Evolutionary conservation across 176 grass and related monocot species (phyloP).

Genomic region (Musa beccarii): DNA sequence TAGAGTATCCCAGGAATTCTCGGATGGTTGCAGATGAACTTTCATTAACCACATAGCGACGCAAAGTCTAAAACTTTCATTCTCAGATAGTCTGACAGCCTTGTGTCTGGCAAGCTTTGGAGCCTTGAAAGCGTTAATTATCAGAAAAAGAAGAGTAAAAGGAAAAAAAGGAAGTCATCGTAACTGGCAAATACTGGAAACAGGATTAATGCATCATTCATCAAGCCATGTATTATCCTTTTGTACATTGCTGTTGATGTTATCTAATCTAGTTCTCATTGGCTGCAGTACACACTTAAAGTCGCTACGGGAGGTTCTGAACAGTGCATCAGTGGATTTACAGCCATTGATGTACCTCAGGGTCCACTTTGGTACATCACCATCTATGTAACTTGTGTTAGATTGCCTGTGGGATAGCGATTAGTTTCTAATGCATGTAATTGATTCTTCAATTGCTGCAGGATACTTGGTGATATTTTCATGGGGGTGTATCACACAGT

Average conservation of each 20-base stretch:
- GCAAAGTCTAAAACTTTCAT: no score
- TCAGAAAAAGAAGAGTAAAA: no score
- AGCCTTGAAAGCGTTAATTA: no score
- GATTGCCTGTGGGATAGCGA: not conserved
- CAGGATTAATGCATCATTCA: not conserved
- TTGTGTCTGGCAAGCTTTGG: no score
- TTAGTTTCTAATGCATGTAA: not conserved
- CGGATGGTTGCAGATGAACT: no score
- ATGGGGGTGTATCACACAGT: constrained; percentile 24
- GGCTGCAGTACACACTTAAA: constrained; percentile 33
- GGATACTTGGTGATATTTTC: constrained; percentile 29
- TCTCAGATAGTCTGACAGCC: no score
- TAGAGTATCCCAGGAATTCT: no score
- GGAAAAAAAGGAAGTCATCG: no score
- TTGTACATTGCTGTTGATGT: no score
- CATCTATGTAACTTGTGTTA: no score
- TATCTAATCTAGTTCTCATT: not conserved
- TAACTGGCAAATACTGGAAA: no score
- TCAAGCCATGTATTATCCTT: not conserved
- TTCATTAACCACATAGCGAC: no score
- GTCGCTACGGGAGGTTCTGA: constrained; percentile 14
- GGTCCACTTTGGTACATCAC: constrained; percentile 28
- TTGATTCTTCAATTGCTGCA: not conserved
- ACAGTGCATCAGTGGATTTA: constrained; percentile 45
- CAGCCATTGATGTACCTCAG: constrained; percentile 28